A percentile compares a stretch with the other conserved stretches of the same genome.
Evolutionary conservation across 768 basidiomycete species (phyloP).

Genomic region (Myochromella boudieri): DNA sequence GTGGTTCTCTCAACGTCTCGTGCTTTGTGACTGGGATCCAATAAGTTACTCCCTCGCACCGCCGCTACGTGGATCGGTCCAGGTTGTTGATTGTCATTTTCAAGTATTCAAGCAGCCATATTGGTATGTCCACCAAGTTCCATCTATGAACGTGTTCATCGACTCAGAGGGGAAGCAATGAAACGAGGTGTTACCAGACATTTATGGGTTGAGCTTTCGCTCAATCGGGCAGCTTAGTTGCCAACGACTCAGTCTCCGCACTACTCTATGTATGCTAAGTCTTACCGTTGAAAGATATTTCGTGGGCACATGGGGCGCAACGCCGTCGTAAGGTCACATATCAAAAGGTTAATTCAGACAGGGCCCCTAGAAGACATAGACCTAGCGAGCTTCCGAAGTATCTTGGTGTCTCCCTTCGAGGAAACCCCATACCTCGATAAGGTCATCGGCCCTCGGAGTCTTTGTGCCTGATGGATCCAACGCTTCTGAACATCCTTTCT

Average conservation of each 20-base stretch:
- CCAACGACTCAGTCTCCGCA: no score
- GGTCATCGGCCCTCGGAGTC: background rate
- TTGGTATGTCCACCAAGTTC: background rate
- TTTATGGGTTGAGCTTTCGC: conserved; percentile 3
- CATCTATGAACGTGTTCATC: background rate
- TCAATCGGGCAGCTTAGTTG: background rate
- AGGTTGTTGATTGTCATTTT: background rate
- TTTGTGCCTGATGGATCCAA: conserved; percentile 3
- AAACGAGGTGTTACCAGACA: conserved; percentile 4
- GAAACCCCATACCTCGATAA: background rate
- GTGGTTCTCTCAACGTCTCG: background rate
- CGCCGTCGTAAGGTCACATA: no score
- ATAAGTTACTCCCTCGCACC: background rate
- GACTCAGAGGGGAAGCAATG: background rate
- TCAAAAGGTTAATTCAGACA: background rate
- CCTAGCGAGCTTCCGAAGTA: conserved; percentile 1
- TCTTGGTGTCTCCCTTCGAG: conserved; percentile 3
- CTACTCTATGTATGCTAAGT: no score
- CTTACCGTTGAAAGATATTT: no score
- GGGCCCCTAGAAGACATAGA: conserved; percentile 1
- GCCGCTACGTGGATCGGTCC: background rate
- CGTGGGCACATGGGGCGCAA: no score
- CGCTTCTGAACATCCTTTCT: conserved; percentile 3
- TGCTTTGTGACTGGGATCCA: background rate
- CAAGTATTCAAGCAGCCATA: background rate